Evolutionary conservation across 257 asterid genomes (phyloP), one percentile per base, ranked within the genome.

Genomic region (Solanum tacnaense): DNA sequence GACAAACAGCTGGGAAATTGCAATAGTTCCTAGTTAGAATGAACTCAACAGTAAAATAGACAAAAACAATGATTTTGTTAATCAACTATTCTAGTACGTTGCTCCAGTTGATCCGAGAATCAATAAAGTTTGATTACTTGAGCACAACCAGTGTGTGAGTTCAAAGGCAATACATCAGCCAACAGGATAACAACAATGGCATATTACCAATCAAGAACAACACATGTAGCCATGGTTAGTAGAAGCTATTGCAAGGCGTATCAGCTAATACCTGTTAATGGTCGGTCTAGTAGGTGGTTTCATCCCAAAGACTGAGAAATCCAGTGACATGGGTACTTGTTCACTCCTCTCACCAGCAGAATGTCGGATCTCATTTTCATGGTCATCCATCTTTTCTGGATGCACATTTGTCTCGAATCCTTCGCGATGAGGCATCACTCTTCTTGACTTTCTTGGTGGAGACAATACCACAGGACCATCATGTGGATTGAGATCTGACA

Each of bases 371-470:
- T 93, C 98, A 86, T 96, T 90, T 67, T 91, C 95, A 90, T 91
- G 94, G 62, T 88, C 98, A 35, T 94, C 95, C 86, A 86, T 88
- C 89, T 89, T 93, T 84, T 90, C 92, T 88, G 87, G 72, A 86
- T 87, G 90, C 36, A 92, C 86, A 91, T 93, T 93, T 86, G 92
- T 88, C 89, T 95, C 98, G 87, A 94, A 89, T 71, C 96, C 97
- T 90, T 96, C 98, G 36, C 96, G 98, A 27, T 92, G 89, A 58
- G 98, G 96, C 98, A 94, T 96, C 90, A 97, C 98, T 89, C 99
- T 95, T 91, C 99, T 94, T 60, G 93, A 93, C 94, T 96, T 97
- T 91, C 99, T 94, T 82, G 98, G 99, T 85, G 99, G 99, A 88
- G 99, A 97, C 90, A 96, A 89, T 35, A 97, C 98, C 32, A 95